Evolutionary conservation across 768 basidiomycete species (phyloP).

Genomic region (Lactifluus volemus): DNA sequence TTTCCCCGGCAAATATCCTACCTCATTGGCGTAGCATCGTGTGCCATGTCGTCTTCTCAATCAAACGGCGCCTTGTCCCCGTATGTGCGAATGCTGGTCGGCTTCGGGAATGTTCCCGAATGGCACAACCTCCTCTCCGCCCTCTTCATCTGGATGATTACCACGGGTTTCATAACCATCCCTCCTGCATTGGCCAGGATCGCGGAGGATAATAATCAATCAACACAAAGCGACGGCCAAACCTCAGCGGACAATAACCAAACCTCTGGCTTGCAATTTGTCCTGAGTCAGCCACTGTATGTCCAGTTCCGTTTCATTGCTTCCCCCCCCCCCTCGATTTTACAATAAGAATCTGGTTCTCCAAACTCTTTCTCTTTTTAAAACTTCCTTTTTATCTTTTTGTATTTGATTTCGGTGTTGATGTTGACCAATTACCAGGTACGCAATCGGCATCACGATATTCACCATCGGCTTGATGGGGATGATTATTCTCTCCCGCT

Average conservation of each 20-base stretch:
- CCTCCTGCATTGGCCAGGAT: neutral
- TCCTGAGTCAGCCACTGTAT: neutral
- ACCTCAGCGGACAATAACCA: neutral
- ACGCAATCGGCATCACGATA: neutral
- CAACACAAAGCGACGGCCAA: neutral
- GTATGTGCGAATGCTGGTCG: too few species aligned
- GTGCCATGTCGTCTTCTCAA: too few species aligned
- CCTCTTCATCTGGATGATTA: neutral
- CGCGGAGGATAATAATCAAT: too few species aligned
- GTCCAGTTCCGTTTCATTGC: neutral
- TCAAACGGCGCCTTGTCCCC: too few species aligned
- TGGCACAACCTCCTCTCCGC: neutral
- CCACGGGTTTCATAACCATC: neutral
- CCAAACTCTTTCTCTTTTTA: too few species aligned
- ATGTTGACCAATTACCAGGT: neutral
- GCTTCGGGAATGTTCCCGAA: too few species aligned
- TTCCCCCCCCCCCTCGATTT: neutral
- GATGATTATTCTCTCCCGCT: neutral
- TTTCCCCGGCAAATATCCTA: too few species aligned
- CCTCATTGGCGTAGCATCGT: too few species aligned
- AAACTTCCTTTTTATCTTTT: too few species aligned
- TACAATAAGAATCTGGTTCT: too few species aligned
- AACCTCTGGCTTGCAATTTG: neutral
- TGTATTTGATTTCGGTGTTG: neutral
- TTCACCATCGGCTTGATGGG: neutral